Percentiles rank a stretch among this genome's conserved stretches.
These are phyloP conservation scores for Clavulina sp. DNA, from an alignment of 768 basidiomycete genomes.

Conservation along the genomic window DNA sequence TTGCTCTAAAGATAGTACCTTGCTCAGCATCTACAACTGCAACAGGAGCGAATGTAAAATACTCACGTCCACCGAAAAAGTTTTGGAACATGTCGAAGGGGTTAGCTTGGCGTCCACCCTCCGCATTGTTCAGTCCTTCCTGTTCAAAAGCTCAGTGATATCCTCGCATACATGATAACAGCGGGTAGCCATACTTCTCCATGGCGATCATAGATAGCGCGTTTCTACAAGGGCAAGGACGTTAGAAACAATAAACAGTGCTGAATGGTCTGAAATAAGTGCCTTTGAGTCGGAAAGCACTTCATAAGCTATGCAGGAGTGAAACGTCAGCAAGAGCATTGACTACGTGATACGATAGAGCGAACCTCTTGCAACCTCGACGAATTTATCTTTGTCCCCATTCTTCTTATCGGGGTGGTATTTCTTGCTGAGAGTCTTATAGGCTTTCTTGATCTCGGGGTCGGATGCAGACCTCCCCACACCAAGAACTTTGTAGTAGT, in stretches of 20 bases:
- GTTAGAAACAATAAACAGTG: not conserved
- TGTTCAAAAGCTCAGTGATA: slow-evolving; percentile 17
- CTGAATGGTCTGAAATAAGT: slow-evolving; percentile 15
- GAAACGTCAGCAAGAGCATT: not conserved
- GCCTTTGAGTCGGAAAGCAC: slow-evolving; percentile 78
- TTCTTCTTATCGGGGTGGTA: slow-evolving; percentile 93
- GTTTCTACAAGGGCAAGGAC: slow-evolving; percentile 42
- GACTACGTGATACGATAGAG: not conserved
- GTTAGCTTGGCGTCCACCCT: slow-evolving; percentile 53
- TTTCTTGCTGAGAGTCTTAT: slow-evolving; percentile 74
- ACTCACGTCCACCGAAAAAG: slow-evolving; percentile 76
- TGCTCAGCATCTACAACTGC: not conserved
- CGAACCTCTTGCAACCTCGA: slow-evolving; percentile 78
- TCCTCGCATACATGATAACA: not conserved
- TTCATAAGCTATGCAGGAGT: slow-evolving; percentile 51
- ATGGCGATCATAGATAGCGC: slow-evolving; percentile 82
- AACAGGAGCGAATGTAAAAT: not conserved
- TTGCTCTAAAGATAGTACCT: slow-evolving; percentile 30
- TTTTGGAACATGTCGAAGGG: slow-evolving; percentile 89
- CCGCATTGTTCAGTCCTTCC: slow-evolving; percentile 85
- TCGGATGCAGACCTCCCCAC: slow-evolving; percentile 68
- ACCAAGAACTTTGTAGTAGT: not conserved
- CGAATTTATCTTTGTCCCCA: slow-evolving; percentile 69
- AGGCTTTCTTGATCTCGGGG: slow-evolving; percentile 79
- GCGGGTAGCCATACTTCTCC: slow-evolving; percentile 43